Conservation (phyloP, 2,329 filamentous ascomycete species). For the Alternaria sp. region DNA sequence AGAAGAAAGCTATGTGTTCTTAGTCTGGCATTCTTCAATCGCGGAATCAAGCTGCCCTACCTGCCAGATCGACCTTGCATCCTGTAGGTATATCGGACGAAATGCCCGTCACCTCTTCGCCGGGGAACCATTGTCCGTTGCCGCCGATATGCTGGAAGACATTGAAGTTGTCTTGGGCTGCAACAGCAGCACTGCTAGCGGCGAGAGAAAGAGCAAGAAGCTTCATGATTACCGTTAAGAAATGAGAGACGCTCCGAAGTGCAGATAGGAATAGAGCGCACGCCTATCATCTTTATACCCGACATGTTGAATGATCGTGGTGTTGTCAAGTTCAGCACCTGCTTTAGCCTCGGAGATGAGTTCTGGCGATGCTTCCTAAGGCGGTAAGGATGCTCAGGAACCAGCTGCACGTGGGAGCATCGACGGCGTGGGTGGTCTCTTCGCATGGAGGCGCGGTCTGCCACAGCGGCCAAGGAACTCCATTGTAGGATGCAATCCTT, state of each 20-base stretch:
- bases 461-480: conserved; percentile 2
- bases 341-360: conserved; percentile 30
- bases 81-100: conserved; percentile 61
- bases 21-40: background rate
- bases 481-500: conserved; percentile 3
- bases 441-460: background rate
- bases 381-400: conserved; percentile 15
- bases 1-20: conserved; percentile 57
- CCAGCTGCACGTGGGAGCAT: conserved; percentile 9
- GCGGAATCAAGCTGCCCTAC: background rate
- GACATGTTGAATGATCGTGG: background rate
- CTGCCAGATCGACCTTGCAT: conserved; percentile 65
- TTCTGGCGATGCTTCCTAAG: conserved; percentile 30
- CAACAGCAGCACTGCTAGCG: conserved; percentile 11
- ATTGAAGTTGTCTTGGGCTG: conserved; percentile 36
- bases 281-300: conserved; percentile 7
- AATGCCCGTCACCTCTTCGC: conserved; percentile 61
- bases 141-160: conserved; percentile 47
- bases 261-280: background rate
- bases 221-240: conserved; percentile 22
- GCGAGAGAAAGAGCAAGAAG: conserved; percentile 23
- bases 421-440: conserved; percentile 3
- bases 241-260: background rate
- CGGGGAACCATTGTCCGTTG: conserved; percentile 50
- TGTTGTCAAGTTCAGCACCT: background rate